These are phyloP conservation scores for Modicella reniformis DNA, from an alignment of 371 early-diverging fungal species.

Conservation along the genomic window DNA sequence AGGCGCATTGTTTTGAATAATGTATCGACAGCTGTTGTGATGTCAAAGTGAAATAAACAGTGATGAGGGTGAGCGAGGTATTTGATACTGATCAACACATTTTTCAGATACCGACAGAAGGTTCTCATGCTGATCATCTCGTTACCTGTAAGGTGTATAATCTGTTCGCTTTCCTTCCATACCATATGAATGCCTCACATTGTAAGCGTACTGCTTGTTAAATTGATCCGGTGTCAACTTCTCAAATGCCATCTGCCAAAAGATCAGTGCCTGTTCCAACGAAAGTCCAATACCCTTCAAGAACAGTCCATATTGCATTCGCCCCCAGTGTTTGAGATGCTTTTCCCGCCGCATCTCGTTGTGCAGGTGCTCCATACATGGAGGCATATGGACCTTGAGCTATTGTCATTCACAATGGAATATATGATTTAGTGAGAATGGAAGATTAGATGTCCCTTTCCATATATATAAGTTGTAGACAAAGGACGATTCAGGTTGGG, in stretches of 20 bases:
- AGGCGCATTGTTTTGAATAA: slow-evolving; percentile 84
- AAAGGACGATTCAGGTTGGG: background rate
- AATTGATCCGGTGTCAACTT: slow-evolving; percentile 89
- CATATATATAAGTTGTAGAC: too few species aligned
- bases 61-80: background rate
- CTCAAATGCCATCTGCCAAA: slow-evolving; percentile 87
- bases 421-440: too few species aligned
- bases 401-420: too few species aligned
- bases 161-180: slow-evolving; percentile 94
- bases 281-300: slow-evolving; percentile 94
- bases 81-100: too few species aligned
- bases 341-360: slow-evolving; percentile 71
- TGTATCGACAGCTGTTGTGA: slow-evolving; percentile 80
- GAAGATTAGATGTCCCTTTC: too few species aligned
- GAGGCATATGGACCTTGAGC: slow-evolving; percentile 83
- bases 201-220: slow-evolving; percentile 94
- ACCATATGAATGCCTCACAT: slow-evolving; percentile 98
- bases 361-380: slow-evolving; percentile 91
- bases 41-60: background rate
- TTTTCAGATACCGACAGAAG: too few species aligned
- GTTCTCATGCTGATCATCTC: background rate
- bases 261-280: slow-evolving; percentile 90
- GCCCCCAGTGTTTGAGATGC: slow-evolving; percentile 89
- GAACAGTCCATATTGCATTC: slow-evolving; percentile 94
- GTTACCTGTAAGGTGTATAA: slow-evolving; percentile 87